Evolutionary conservation across 1,284 basidiomycete genomes (phyloP), one percentile per base, ranked within the genome.

Genomic region (Rhodotorula sp.): DNA sequence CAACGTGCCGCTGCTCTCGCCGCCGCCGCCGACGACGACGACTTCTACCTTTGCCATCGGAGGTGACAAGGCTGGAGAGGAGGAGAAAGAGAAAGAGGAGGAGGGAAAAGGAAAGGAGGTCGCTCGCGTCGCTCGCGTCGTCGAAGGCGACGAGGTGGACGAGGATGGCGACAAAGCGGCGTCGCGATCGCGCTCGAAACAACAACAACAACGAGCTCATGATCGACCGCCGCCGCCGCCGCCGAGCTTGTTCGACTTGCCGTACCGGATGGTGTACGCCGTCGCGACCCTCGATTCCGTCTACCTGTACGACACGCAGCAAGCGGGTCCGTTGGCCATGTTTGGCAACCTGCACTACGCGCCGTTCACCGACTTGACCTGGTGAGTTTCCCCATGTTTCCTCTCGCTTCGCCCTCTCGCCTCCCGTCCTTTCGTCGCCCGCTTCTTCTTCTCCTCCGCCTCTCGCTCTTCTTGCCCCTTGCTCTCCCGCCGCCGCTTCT

Each of bases 271-370:
- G 89, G 82, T 98, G 55, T 99, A 92, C 79, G 94, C 96, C 0
- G 92, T 99, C 15, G 91, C 94, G 56, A 98, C 95, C 33, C 96
- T 95, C 87, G 95, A 99, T 80, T 90, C 91, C 1, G 89, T 99
- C 30, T 86, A 92, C 66, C 89, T 99, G 67, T 95, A 99, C 81
- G 95, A 99, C 80, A 98, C 95, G 6, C 95, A 99, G 81, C 95
- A 99, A 82, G 86, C 92, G 1, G 87, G 90, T 0, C 96, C 95
- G 0, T 86, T 98, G 56, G 95, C 93, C 80, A 85, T 98, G 78
- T 87, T 99, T 78, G 92, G 90, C 64, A 97, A 96, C 79, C 82
- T 99, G 76, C 95, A 99, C 82, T 99, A 97, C 80, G 93, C 96
- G 71, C 92, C 95, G 77, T 98, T 98, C 79, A 99, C 96, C 1